A percentile compares a stretch with the other conserved stretches of the same genome.
Evolutionary conservation across 2,329 filamentous ascomycete genomes (phyloP).

Genomic region (Penicillium fuscoglaucum): DNA sequence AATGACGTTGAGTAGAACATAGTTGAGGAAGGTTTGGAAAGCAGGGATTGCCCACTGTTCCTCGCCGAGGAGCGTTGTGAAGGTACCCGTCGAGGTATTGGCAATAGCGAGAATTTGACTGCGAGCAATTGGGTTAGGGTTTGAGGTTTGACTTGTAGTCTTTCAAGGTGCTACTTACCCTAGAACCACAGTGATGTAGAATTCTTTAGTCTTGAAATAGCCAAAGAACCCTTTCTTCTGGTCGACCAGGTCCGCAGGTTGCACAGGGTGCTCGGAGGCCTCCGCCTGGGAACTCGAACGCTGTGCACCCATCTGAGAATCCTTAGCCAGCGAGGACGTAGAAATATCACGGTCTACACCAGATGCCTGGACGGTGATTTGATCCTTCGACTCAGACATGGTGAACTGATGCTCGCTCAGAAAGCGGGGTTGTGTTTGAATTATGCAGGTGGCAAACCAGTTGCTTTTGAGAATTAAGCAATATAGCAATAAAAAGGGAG

Average conservation of each 20-base stretch:
- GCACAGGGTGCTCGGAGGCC: slow-evolving; percentile 15
- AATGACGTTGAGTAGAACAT: slow-evolving; percentile 76
- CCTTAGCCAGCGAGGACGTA: slow-evolving; percentile 20
- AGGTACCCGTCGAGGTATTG: slow-evolving; percentile 90
- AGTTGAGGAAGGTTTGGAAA: slow-evolving; percentile 96
- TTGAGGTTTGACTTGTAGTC: background rate
- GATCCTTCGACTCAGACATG: slow-evolving; percentile 33
- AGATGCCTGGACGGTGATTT: slow-evolving; percentile 27
- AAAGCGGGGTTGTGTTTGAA: slow-evolving; percentile 16
- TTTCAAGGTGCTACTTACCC: slow-evolving; percentile 52
- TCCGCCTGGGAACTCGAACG: slow-evolving; percentile 15
- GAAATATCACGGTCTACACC: slow-evolving; percentile 9
- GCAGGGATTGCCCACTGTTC: slow-evolving; percentile 80
- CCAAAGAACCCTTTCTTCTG: slow-evolving; percentile 56
- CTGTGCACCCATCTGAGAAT: slow-evolving; percentile 19
- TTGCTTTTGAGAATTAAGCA: background rate
- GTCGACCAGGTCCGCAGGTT: slow-evolving; percentile 40
- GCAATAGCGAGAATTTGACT: slow-evolving; percentile 81
- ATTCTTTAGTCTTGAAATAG: slow-evolving; percentile 81
- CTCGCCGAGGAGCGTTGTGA: slow-evolving; percentile 70
- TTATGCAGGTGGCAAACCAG: slow-evolving; percentile 12
- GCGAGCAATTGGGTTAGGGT: slow-evolving; percentile 11
- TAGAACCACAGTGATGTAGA: slow-evolving; percentile 78
- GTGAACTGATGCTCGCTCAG: slow-evolving; percentile 3
- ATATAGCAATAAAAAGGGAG: slow-evolving; percentile 36